phyloP scores from a whole-genome alignment of 345 rosid species.

The Citrus inodora region DNA sequence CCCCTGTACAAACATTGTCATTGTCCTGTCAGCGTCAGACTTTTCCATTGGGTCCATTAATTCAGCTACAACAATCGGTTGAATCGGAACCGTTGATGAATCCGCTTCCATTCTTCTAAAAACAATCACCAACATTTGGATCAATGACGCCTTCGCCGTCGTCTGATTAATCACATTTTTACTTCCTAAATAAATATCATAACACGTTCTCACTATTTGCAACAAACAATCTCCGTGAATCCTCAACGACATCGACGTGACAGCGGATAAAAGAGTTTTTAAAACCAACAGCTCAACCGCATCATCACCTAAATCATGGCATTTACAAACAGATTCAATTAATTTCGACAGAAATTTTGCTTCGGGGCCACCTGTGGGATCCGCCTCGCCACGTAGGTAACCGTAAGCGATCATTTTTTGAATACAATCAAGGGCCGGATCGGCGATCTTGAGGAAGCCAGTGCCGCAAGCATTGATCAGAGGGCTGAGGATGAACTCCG shows the following conservation, averaged over 20 bases:
- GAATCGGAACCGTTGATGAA: constrained; percentile 87
- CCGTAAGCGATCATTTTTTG: constrained; percentile 92
- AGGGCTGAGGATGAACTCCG: constrained; percentile 84
- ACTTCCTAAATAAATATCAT: constrained; percentile 90
- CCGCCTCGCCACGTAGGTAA: constrained; percentile 97
- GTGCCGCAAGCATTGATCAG: constrained; percentile 70
- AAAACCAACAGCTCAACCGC: constrained; percentile 65
- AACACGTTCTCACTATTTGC: constrained; percentile 88
- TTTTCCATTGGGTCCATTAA: constrained; percentile 86
- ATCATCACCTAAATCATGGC: constrained; percentile 82
- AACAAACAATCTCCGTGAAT: constrained; percentile 93
- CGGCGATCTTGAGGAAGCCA: constrained; percentile 78
- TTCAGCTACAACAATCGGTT: constrained; percentile 99
- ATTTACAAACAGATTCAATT: constrained; percentile 80
- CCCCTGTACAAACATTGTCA: constrained; percentile 83
- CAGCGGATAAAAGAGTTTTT: constrained; percentile 83
- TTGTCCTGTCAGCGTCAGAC: constrained; percentile 74
- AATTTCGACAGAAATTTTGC: constrained; percentile 61
- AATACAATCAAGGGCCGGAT: constrained; percentile 85
- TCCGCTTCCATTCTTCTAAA: constrained; percentile 99
- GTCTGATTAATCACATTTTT: constrained; percentile 89
- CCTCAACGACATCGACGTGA: constrained; percentile 78
- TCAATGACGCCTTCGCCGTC: constrained; percentile 91
- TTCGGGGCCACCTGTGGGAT: constrained; percentile 70
- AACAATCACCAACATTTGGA: constrained; percentile 95